Evolutionary conservation across 768 basidiomycete genomes (phyloP), one percentile per base, ranked within the genome.

Genomic region (Mycena venus): DNA sequence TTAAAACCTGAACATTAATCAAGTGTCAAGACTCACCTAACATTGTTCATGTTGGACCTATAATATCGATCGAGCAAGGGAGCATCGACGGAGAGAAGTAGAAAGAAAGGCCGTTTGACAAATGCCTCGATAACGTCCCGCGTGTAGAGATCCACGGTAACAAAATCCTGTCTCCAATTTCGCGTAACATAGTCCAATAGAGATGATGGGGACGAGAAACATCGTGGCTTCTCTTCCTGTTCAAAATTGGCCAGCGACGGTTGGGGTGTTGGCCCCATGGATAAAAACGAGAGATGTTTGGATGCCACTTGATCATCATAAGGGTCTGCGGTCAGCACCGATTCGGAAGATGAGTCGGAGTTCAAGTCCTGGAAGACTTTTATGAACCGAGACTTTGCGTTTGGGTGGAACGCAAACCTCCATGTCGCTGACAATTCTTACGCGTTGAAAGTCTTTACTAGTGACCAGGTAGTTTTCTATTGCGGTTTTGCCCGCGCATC

Each of bases 51-150:
- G 23, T 84, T 84, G 49, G 88, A 89, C 32, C 96, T 90, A 68
- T 82, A 79, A 82, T 89, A 98, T 49, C 98, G 88, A 53, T 89
- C 85, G 51, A 91, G 82, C 36, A 97, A 79, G 0, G 97, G 97
- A 0, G 96, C 98, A 74, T 99, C 96, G 34, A 96, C 88, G 58
- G 85, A 89, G 55, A 98, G 84, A 27, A 99, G 88, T 81, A 99
- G 85, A 82, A 98, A 96, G 82, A 96, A 99, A 0, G 98, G 98
- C 21, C 98, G 87, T 79, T 92, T 96, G 40, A 90, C 81, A 79
- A 98, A 99, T 60, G 88, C 83, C 72, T 90, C 89, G 40, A 99
- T 85, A 19, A 91, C 83, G 4, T 87, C 83, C 32, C 84, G 84
- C 1, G 89, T 91, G 49, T 81, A 80, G 25, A 97, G 82, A 80